Evolutionary conservation across 225 moss, liverwort and hornwort genomes (phyloP).

Genomic region (Antitrichia curtipendula): DNA sequence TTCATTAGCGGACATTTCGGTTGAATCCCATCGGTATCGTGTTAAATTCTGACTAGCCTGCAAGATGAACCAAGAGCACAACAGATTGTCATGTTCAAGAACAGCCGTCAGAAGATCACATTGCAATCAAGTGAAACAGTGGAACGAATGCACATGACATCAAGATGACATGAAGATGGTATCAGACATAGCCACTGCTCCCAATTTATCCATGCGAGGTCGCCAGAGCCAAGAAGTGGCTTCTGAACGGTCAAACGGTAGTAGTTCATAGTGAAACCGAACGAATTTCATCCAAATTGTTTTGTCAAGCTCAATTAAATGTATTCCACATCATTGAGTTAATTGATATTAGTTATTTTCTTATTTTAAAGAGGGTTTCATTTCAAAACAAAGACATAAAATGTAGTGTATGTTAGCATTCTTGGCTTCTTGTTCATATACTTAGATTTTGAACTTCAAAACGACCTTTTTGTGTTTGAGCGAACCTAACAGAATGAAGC

Average conservation of each 20-base stretch:
- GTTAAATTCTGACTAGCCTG: slow-evolving; percentile 98
- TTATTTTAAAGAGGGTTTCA: no score
- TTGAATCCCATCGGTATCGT: slow-evolving; percentile 77
- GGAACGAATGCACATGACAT: background rate
- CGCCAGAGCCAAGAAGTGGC: background rate
- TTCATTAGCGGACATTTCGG: slow-evolving; percentile 21
- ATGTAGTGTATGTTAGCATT: background rate
- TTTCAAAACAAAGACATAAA: background rate
- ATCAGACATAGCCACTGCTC: background rate
- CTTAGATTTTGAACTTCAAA: background rate
- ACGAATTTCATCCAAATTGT: background rate
- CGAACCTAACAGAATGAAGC: background rate
- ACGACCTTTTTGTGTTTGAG: background rate
- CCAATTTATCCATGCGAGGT: background rate
- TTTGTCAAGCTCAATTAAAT: background rate
- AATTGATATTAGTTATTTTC: background rate
- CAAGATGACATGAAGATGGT: background rate
- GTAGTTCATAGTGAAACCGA: background rate
- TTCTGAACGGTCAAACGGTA: no score
- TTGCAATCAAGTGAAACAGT: background rate
- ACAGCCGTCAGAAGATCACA: background rate
- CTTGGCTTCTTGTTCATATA: background rate
- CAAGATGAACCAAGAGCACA: background rate
- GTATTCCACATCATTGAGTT: no score
- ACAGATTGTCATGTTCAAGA: background rate